Base-by-base conservation (phyloP, 257 asterid species). In the Haberlea rhodopensis region DNA sequence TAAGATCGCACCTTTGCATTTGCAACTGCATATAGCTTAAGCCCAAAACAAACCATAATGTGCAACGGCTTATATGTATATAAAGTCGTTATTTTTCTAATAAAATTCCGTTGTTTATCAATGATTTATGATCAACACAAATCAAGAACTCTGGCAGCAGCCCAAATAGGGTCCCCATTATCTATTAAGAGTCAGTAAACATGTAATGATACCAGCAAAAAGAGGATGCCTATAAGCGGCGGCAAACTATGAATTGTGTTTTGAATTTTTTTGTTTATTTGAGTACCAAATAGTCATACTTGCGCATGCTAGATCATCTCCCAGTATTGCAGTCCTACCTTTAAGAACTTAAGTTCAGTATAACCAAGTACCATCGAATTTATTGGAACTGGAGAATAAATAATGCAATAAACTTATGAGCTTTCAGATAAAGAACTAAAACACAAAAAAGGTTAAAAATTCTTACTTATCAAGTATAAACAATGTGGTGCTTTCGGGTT, bases 381-480 rank as follows among this genome's bases (percentile, higher is more conserved):
- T 18, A 6, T 54, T 13, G 51, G 53, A 73, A 57, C 46, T 22
- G 6, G 37, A 53, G 54, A 52, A 24, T 25, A 19, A 40, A 45
- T 32, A 48, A 29, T 2, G 13, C 11, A 70, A 15, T 16, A 31
- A 37, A 43, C 19, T 0, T 8, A 34, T 21, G 62, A 62, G 56
- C n/a, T 22, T 24, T 46, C 32, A 10, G 31, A 62, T 34, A 11
- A 2, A 46, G 13, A 64, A 29, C 10, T 6, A 52, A 55, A 15
- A 6, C 13, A 53, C 32, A 46, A 62, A 58, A 15, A 23, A 62
- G 32, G 67, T 66, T 24, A 37, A 72, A 37, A 76, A 71, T n/a
- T 70, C 92, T 86, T 88, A 94, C 99, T 94, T 94, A 92, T 94
- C 99, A 70, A 94, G 71, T 62, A 90, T 69, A 80, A 90, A 83